A percentile compares a stretch with the other conserved stretches of the same genome.
phyloP scores from a whole-genome alignment of 1,284 basidiomycete genomes.

The Hemileia vastatrix region DNA sequence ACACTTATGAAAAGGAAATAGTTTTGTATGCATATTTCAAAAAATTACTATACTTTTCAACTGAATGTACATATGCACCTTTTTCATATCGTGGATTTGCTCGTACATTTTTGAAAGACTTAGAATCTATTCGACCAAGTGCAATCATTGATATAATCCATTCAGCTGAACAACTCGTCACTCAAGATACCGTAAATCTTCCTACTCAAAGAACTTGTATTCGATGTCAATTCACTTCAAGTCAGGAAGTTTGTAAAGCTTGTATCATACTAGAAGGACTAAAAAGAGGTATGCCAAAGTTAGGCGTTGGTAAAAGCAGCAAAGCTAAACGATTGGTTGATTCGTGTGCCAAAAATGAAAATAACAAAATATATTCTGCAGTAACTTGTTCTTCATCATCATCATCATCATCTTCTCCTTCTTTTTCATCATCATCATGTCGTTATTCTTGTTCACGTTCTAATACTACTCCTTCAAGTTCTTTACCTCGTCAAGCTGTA shows the following conservation, averaged over 20 bases:
- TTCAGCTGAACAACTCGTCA: conserved; percentile 62
- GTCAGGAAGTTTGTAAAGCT: no score
- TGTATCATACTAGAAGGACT: conserved; percentile 80
- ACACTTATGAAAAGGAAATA: conserved; percentile 98
- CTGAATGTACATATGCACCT: conserved; percentile 97
- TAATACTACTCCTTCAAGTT: no score
- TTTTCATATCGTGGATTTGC: conserved; percentile 93
- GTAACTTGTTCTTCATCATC: no score
- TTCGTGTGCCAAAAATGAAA: no score
- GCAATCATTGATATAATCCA: conserved; percentile 97
- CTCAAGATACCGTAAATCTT: no score
- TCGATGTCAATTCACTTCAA: conserved; percentile 85
- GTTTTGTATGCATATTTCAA: conserved; percentile 59
- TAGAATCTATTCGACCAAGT: conserved; percentile 83
- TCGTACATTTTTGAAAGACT: conserved; percentile 81
- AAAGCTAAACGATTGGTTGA: no score
- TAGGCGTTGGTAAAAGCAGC: no score
- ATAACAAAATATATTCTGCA: no score
- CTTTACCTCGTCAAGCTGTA: no score
- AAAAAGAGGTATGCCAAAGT: conserved; percentile 76
- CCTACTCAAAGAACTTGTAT: conserved; percentile 63
- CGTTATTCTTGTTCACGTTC: no score
- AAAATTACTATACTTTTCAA: conserved; percentile 91
- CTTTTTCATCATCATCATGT: no score
- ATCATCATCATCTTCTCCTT: no score